These are phyloP conservation scores for Syzygium malaccense DNA, from an alignment of 441 rosid species.

Conservation along the genomic window DNA sequence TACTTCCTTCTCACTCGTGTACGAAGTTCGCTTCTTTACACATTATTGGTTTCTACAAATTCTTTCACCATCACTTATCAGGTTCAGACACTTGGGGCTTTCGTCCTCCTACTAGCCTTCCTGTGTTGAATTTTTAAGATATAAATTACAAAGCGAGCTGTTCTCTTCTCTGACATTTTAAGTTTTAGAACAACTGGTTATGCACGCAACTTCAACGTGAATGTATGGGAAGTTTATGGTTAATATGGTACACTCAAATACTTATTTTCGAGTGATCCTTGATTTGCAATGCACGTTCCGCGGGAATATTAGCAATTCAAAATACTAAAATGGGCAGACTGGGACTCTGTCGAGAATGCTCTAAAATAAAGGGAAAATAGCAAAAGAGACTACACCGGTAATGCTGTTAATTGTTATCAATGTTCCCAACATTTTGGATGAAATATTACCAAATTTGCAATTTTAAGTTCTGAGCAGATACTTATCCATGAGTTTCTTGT, in stretches of 20 bases:
- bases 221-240: not conserved
- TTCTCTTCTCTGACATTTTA: not conserved
- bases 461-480: not conserved
- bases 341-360: not conserved
- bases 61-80: not conserved
- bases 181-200: not conserved
- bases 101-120: not conserved
- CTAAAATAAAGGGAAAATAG: not conserved
- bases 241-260: not conserved
- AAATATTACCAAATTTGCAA: not conserved
- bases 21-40: not conserved
- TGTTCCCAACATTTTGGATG: not conserved
- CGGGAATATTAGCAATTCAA: not conserved
- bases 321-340: not conserved
- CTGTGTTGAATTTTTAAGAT: not conserved
- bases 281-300: not conserved
- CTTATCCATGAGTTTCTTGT: not conserved
- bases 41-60: not conserved
- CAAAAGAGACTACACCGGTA: not conserved
- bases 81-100: not conserved
- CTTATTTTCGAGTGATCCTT: not conserved
- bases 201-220: not conserved
- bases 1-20: not conserved
- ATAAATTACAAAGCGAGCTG: not conserved
- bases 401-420: not conserved